Percentiles rank a stretch among this genome's conserved stretches.
Evolutionary conservation across 208 protist species (phyloP).

Genomic region (Leishmania gerbilli): DNA sequence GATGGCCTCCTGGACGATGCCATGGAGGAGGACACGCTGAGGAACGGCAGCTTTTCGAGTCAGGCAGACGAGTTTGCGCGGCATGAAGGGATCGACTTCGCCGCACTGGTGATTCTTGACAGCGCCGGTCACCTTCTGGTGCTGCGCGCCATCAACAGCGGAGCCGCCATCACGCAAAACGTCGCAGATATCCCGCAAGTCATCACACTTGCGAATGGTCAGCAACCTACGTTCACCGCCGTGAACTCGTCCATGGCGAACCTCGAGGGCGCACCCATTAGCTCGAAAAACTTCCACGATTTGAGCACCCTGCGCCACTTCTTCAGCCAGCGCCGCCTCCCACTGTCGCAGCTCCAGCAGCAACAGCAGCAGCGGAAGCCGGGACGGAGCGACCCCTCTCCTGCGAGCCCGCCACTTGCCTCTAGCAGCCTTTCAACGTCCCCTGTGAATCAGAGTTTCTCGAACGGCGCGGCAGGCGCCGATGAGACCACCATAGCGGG

Average conservation of each 20-base stretch:
- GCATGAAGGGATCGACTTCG: constrained; percentile 19
- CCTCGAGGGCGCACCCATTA: constrained; percentile 16
- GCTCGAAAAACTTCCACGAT: constrained; percentile 56
- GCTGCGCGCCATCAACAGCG: constrained; percentile 49
- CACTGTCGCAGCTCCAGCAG: constrained; percentile 3
- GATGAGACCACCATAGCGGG: constrained; percentile 35
- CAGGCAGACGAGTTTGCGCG: constrained; percentile 9
- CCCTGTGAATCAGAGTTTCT: constrained; percentile 22
- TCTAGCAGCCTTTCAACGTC: constrained; percentile 28
- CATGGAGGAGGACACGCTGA: constrained; percentile 8
- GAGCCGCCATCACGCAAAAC: constrained; percentile 32
- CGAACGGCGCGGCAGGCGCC: neutral
- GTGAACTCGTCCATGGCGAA: constrained; percentile 11
- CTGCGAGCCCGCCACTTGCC: constrained; percentile 3
- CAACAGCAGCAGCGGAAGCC: neutral
- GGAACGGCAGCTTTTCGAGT: constrained; percentile 14
- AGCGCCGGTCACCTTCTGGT: constrained; percentile 66
- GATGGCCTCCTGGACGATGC: constrained; percentile 38
- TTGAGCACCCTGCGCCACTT: constrained; percentile 51
- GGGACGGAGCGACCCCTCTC: constrained; percentile 5
- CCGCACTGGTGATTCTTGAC: constrained; percentile 67
- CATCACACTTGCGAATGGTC: constrained; percentile 39
- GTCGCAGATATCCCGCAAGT: constrained; percentile 72
- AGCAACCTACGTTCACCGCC: constrained; percentile 20
- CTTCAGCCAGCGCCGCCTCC: constrained; percentile 24